Evolutionary conservation across 768 basidiomycete genomes (phyloP), one percentile per base, ranked within the genome.

Genomic region (Collybia sp.): DNA sequence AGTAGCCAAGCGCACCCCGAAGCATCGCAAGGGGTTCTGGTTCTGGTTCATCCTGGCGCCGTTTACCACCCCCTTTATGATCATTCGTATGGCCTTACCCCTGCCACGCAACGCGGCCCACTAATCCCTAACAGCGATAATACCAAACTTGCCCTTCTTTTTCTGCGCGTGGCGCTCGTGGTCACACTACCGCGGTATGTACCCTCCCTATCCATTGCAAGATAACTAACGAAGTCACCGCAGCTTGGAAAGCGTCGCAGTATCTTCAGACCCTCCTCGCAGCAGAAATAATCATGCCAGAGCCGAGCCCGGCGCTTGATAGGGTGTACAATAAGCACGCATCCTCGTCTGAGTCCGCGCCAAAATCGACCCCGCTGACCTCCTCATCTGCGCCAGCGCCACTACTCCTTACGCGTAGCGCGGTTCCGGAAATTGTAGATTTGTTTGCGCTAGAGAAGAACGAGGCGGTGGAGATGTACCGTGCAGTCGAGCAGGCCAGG

Each of bases 91-190:
- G 88, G 67, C 31, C 6, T 33, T 13, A 10, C 39, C 9, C 18
- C 5, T 43, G 19, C 46, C 11, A 20, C 9, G 12, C 8, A 19
- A 35, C 36, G 32, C 17, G 3, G 35, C 19, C 18, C 11, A 20
- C 34, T 19, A 42, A 5, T 38, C 19, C 16, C 44, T 36, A 20
- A 13, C 47, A 91, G 88, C 88, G 18, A 58, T 91, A 37, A 79
- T 91, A 63, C 89, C 88, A 25, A 92, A 92, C 59, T 63, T 92
- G 16, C 88, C 88, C 0, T 84, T 92, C 60, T 88, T 92, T 69
- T 92, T 87, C 64, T 89, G 86, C 54, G 77, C 72, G 9, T 92
- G 88, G 88, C 74, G 88, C 37, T 82, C 86, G 36, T 92, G 88
- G 88, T 84, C 82, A 34, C 88, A 92, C 62, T 91, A 84, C 59